A percentile compares a stretch with the other conserved stretches of the same genome.
Conservation (phyloP, 768 basidiomycete genomes). For the Amanita brunnescens region DNA sequence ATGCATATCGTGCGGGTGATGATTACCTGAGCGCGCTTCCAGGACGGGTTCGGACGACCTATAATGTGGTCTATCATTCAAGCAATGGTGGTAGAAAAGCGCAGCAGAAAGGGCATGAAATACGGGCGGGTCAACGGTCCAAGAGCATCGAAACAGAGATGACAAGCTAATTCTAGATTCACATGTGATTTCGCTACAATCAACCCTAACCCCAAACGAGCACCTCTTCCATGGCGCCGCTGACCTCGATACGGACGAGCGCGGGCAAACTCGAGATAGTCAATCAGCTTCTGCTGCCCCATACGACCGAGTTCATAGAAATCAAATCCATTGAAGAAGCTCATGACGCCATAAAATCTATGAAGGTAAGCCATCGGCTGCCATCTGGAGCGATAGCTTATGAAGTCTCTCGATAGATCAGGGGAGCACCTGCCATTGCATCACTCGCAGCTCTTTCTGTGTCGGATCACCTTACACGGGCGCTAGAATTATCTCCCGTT, state of each 20-base stretch:
- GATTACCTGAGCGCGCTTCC: conserved; percentile 77
- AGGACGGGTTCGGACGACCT: conserved; percentile 81
- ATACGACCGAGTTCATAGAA: conserved; percentile 52
- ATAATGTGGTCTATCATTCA: conserved; percentile 90
- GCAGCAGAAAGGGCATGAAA: conserved; percentile 4
- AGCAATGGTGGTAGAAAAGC: not conserved
- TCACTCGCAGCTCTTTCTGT: conserved; percentile 82
- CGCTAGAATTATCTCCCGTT: conserved; percentile 32
- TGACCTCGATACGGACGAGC: conserved; percentile 33
- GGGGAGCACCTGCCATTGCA: conserved; percentile 93
- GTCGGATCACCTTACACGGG: conserved; percentile 51
- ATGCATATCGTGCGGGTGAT: not conserved
- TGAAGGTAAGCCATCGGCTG: conserved; percentile 55
- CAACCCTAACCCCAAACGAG: conserved; percentile 16
- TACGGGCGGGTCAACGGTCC: not conserved
- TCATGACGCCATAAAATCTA: conserved; percentile 89
- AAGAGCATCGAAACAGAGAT: conserved; percentile 10
- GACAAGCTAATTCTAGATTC: conserved; percentile 3
- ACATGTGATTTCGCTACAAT: conserved; percentile 13
- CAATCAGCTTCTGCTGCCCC: conserved; percentile 83
- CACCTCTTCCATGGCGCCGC: conserved; percentile 10
- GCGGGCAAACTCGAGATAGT: conserved; percentile 65
- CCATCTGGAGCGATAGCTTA: conserved; percentile 2
- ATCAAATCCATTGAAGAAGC: conserved; percentile 76
- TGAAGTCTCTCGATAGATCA: conserved; percentile 31